These are phyloP conservation scores for Suillus brevipes DNA, from an alignment of 768 basidiomycete species.

Conservation along the genomic window DNA sequence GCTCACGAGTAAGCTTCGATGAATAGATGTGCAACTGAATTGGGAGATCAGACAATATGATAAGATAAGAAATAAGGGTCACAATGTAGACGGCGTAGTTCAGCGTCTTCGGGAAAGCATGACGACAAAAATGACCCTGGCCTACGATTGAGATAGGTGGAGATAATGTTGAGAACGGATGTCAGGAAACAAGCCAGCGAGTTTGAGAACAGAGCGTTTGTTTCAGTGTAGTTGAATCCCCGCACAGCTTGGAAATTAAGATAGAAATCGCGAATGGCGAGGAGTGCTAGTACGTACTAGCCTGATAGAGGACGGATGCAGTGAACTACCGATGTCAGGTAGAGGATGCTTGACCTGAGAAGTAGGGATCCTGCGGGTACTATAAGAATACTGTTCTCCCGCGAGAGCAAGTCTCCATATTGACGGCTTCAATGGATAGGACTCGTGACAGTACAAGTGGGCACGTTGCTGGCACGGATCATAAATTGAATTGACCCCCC, in stretches of 20 bases:
- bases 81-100: not conserved
- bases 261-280: not conserved
- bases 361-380: not conserved
- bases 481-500: not conserved
- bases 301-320: not conserved
- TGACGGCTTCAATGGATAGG: not conserved
- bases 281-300: not conserved
- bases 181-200: not conserved
- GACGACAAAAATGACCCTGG: not conserved
- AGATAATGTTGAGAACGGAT: not conserved
- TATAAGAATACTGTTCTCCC: not conserved
- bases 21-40: not conserved
- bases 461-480: conserved; percentile 3
- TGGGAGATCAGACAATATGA: not conserved
- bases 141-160: not conserved
- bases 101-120: not conserved
- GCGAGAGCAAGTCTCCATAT: not conserved
- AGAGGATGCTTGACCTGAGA: not conserved
- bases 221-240: not conserved
- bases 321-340: not conserved
- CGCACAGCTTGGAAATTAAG: not conserved
- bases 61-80: not conserved
- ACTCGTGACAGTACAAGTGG: not conserved
- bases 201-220: not conserved
- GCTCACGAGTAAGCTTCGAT: not conserved